Conservation (phyloP, 495 filamentous ascomycete species). For the Penicillium antarcticum region DNA sequence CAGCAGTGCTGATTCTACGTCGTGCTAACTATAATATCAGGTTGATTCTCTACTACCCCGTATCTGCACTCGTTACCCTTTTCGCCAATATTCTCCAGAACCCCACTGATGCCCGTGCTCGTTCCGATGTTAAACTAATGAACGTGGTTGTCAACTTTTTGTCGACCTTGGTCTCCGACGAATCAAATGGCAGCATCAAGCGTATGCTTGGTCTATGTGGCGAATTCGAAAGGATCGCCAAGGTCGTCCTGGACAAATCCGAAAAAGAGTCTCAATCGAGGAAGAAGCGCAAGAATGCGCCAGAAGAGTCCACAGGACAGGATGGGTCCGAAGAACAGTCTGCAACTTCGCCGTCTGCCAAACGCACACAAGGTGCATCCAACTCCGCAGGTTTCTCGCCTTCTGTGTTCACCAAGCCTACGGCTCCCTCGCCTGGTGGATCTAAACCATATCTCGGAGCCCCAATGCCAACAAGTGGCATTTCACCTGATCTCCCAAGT, state of each 20-base stretch:
- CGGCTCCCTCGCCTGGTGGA: slow-evolving; percentile 21
- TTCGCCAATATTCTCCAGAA: slow-evolving; percentile 98
- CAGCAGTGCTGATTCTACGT: background rate
- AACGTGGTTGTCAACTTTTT: slow-evolving; percentile 88
- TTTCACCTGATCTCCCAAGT: slow-evolving; percentile 22
- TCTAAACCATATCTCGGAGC: slow-evolving; percentile 30
- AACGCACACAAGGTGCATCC: slow-evolving; percentile 23
- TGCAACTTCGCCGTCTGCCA: slow-evolving; percentile 20
- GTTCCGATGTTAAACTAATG: slow-evolving; percentile 88
- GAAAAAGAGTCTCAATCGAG: slow-evolving; percentile 75
- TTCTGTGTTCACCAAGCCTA: slow-evolving; percentile 27
- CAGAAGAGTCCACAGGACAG: slow-evolving; percentile 30
- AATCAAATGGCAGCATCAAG: slow-evolving; percentile 80
- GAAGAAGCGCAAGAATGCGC: slow-evolving; percentile 72
- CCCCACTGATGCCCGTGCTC: slow-evolving; percentile 81
- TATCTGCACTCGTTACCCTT: slow-evolving; percentile 90
- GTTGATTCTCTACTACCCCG: slow-evolving; percentile 96
- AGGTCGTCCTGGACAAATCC: slow-evolving; percentile 83
- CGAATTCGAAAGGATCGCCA: slow-evolving; percentile 93
- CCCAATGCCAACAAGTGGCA: slow-evolving; percentile 28
- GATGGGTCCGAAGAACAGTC: slow-evolving; percentile 23
- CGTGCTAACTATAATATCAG: slow-evolving; percentile 38
- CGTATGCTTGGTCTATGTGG: slow-evolving; percentile 91
- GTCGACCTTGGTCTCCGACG: slow-evolving; percentile 68
- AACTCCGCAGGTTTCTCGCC: slow-evolving; percentile 33